Evolutionary conservation across 495 filamentous ascomycete species (phyloP), one percentile per base, ranked within the genome.

Genomic region (Trichocladium uniseriatum): DNA sequence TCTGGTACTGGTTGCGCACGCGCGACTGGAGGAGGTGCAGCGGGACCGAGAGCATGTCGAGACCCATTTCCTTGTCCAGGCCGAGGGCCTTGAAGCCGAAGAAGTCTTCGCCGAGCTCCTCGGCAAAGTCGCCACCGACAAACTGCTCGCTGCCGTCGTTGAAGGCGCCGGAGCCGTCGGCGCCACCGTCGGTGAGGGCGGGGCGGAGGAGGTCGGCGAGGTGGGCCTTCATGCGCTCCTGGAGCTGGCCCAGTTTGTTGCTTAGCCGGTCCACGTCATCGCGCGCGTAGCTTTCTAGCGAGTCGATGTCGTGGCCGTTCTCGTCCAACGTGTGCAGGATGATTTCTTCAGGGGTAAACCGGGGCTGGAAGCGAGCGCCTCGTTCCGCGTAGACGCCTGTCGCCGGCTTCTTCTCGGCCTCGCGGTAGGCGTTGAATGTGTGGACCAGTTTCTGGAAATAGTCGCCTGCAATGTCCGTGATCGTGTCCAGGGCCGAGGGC

Each of bases 141-240:
- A 99, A 99, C 65, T 97, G 91, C 54, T 99, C 92, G 58, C 89
- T 95, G 49, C 90, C 91, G 59, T 99, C 92, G 50, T 89, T 82
- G 69, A 99, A 99, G 1, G 89, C 86, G 50, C 81, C 83, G 5
- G 83, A 87, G 16, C 94, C 92, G 61, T 97, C 94, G 27, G 82
- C 81, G 40, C 84, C 83, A 29, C 71, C 80, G 59, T 91, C 85
- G 41, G 48, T 47, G 19, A 97, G 80, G 42, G 90, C 92, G 38
- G 92, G 92, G 15, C 92, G 88, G 28, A 96, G 74, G 16, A 97
- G 79, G 56, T 99, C 92, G 24, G 88, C 80, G 32, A 95, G 77
- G 63, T 97, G 83, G 7, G 80, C 78, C 60, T 86, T 92, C 78
- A 97, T 90, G 24, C 94, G 83, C 43, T 96, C 90, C 61, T 97